Conservation (phyloP, 768 basidiomycete species). For the Hericium coralloides region DNA sequence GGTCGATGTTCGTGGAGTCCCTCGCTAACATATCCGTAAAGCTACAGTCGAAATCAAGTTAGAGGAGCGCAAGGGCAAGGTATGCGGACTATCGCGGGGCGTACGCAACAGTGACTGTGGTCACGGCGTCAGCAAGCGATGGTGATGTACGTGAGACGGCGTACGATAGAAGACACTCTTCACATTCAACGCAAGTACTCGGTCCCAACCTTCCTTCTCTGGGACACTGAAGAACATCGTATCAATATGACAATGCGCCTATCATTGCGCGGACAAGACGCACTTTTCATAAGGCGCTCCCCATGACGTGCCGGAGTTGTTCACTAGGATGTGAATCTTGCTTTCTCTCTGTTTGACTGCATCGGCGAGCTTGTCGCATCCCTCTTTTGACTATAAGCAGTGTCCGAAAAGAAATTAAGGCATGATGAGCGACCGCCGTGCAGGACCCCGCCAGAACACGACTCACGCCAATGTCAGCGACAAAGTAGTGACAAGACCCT, state of each 20-base stretch:
- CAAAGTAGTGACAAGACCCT: conserved; percentile 62
- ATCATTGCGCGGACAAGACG: neutral
- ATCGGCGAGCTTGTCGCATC: conserved; percentile 63
- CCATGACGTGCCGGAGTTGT: conserved; percentile 79
- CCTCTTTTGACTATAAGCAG: conserved; percentile 53
- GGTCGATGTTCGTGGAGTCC: conserved; percentile 51
- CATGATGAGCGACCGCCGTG: neutral
- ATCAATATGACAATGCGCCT: neutral
- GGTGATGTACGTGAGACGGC: neutral
- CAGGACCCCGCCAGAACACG: neutral
- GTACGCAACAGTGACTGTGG: conserved; percentile 45
- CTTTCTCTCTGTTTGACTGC: conserved; percentile 61
- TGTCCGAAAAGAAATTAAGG: neutral
- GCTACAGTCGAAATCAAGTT: conserved; percentile 15
- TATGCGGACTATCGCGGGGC: conserved; percentile 2
- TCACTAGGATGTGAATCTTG: conserved; percentile 76
- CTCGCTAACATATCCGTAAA: conserved; percentile 59
- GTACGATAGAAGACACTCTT: conserved; percentile 81
- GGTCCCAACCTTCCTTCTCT: conserved; percentile 82
- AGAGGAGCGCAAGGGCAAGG: no score
- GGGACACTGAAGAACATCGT: conserved; percentile 35
- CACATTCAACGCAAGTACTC: conserved; percentile 74
- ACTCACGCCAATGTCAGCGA: conserved; percentile 66
- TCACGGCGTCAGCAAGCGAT: neutral
- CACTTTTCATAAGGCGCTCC: conserved; percentile 54